phyloP scores from a whole-genome alignment of 257 asterid genomes.

The Solanum gandarillasii region DNA sequence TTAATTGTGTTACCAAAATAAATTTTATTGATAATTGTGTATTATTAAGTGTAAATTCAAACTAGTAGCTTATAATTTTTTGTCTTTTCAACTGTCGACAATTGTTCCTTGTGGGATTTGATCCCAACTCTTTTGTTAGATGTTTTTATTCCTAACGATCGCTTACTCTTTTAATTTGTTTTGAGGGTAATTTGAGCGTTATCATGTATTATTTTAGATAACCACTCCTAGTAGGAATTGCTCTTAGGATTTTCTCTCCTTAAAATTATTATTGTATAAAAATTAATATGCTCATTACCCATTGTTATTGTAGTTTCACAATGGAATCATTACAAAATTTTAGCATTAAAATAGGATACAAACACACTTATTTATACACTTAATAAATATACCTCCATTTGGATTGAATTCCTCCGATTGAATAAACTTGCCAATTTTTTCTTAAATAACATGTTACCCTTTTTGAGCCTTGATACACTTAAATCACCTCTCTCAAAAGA shows the following conservation, averaged over 20 bases:
- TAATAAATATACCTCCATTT: background rate
- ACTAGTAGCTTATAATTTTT: background rate
- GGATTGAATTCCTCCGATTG: background rate
- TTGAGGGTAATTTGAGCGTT: no score
- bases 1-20: background rate
- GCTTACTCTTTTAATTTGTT: background rate
- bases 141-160: no score
- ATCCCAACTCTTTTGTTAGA: no score
- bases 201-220: background rate
- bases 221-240: background rate
- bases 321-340: background rate
- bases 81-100: background rate
- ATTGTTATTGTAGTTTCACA: background rate
- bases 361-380: background rate
- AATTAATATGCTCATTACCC: background rate
- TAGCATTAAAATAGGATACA: background rate
- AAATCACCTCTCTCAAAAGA: no score
- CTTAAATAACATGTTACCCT: background rate
- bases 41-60: background rate
- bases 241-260: background rate
- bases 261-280: background rate
- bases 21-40: background rate
- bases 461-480: background rate
- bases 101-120: no score
- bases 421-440: background rate